Base-by-base conservation (phyloP, 1,284 basidiomycete genomes). In the Erythrobasidium hasegawianum region DNA sequence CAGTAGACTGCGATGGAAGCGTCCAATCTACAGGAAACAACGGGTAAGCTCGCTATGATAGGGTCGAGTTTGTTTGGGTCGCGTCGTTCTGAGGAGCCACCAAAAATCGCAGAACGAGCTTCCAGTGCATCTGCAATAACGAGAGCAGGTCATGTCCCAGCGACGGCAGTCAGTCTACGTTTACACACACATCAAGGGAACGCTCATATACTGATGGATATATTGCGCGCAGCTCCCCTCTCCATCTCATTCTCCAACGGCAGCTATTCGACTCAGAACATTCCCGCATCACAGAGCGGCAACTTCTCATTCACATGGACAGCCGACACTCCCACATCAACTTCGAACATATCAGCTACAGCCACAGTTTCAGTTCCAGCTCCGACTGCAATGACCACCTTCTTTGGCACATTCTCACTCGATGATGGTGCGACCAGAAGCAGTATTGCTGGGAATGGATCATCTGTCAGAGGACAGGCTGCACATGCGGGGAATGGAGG, bases 241-340 rank as follows among this genome's bases (percentile, higher is more conserved):
- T 47, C 53, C n/a, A 33, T 57, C 1, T 64, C 61, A 14, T 64
- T 41, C 20, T 24, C 54, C 13, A 64, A 64, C 26, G 61, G 61
- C 26, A 56, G 52, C 10, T 64, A 52, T 26, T 55, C 52, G 11
- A 47, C 54, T 18, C 56, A 52, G 18, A 45, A 50, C 26, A 49
- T 27, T n/a, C 14, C 59, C 13, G 33, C 59, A 14, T 27, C n/a
- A 2, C 58, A 59, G 26, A 49, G 49, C 2, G 39, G 33, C 5
- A 29, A 54, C 22, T 64, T 64, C 54, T 56, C 61, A n/a, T 64
- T 50, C 50, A 64, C 61, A 24, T 64, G 61, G 61, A 39, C 38
- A 9, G 49, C 59, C 39, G 26, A 49, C 2, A 9, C 33, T n/a
- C 8, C 59, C 10, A 41, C 59, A 1, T 38, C 49, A 38, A 29